Base-by-base conservation (phyloP, 148 eudicot genomes). In the Simmondsia chinensis region DNA sequence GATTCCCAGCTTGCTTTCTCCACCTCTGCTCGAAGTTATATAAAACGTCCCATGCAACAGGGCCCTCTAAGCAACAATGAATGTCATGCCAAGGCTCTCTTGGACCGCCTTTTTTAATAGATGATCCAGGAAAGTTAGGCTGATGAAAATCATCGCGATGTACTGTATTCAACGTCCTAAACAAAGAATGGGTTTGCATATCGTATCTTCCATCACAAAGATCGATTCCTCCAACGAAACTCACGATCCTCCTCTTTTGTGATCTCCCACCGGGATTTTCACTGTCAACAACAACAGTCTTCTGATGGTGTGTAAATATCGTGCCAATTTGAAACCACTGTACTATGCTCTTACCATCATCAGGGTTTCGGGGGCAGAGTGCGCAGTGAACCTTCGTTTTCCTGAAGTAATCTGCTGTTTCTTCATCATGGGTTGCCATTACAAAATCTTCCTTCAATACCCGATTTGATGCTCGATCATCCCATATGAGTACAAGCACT, bases 51-150 rank as follows among this genome's bases (percentile, higher is more conserved):
- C 93, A 87, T 2, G 96, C 93, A 2, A 65, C 79, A 2, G 84
- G 96, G 14, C 96, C 96, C 55, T 87, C 96, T 7, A 87, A 33
- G 15, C 71, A 52, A 20, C 93, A 76, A 50, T 87, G 96, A 13
- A 87, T 71, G 42, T 87, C 96, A 52, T 87, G 96, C 96, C 96
- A 87, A 0, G 96, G 96, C 67, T 87, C 96, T 42, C 96, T 61
- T 10, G 96, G 96, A 20, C 96, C 96, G 5, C 96, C 96, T 65
- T 79, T 87, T 11, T 23, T 28, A 15, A 87, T 54, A 0, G 84
- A 73, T 6, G 96, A 47, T 2, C 84, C 82, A 0, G 65, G 39
- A 32, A 87, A 87, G 54, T 87, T 87, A 0, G 96, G 96, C 31
- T 87, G 93, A 53, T 87, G 96, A 26, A 82, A 87, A 60, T 87